Evolutionary conservation across 2,329 filamentous ascomycete species (phyloP).

Genomic region (Cladorrhinum sp.): DNA sequence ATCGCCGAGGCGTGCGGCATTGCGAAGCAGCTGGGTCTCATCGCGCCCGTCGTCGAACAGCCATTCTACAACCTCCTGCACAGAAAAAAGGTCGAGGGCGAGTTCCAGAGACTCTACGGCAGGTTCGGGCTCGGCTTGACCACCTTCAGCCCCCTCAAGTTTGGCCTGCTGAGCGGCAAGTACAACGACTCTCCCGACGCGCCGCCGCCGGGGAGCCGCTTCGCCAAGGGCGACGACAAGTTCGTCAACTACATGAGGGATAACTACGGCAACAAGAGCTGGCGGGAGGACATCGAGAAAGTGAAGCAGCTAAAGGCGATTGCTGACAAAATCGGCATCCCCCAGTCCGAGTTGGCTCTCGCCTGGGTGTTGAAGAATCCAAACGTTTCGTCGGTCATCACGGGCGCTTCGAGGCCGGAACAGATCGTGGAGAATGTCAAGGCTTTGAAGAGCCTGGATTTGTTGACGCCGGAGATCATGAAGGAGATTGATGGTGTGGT

Average conservation of each 20-base stretch:
- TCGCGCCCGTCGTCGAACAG: constrained; percentile 46
- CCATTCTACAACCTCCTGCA: constrained; percentile 60
- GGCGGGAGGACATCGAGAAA: constrained; percentile 48
- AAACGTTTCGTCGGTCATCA: constrained; percentile 60
- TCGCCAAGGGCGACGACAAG: constrained; percentile 50
- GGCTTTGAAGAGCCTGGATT: constrained; percentile 47
- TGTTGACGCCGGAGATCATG: constrained; percentile 56
- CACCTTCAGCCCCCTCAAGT: constrained; percentile 53
- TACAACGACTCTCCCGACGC: constrained; percentile 56
- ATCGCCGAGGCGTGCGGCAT: constrained; percentile 55
- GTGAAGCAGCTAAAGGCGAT: constrained; percentile 60
- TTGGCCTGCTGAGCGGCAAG: constrained; percentile 59
- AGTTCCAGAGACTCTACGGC: constrained; percentile 56
- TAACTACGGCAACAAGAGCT: constrained; percentile 54
- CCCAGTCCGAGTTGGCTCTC: constrained; percentile 53
- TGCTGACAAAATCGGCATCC: constrained; percentile 61
- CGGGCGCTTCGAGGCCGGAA: constrained; percentile 55
- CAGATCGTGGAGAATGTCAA: constrained; percentile 60
- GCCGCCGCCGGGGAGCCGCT: constrained; percentile 52
- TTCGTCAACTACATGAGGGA: constrained; percentile 54
- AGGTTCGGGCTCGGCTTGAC: constrained; percentile 55
- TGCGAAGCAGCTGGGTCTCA: constrained; percentile 54
- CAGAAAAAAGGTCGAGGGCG: constrained; percentile 56
- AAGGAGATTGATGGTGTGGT: constrained; percentile 54
- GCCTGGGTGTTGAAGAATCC: constrained; percentile 60